Base-by-base conservation (phyloP, 306 rosid genomes). In the Cicer bijugum region DNA sequence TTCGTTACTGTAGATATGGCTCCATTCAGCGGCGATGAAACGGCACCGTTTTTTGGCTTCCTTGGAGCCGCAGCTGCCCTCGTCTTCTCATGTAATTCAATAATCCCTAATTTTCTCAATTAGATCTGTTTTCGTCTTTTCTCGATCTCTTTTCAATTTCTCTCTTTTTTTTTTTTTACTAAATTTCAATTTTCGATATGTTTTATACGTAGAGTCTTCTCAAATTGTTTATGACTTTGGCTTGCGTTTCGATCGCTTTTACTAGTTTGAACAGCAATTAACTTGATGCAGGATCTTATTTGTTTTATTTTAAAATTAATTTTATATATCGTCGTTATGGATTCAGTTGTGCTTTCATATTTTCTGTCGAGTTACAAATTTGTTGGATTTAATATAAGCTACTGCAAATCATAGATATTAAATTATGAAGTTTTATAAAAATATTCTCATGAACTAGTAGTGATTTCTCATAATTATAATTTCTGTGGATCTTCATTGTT, bases 41-140 rank as follows among this genome's bases (percentile, higher is more conserved):
- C 96, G 69, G 96, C 96, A 20, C 96, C 96, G 45, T 90, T 90
- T 75, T 90, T 90, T 67, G 96, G 96, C 85, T 90, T 90, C 85
- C 93, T 90, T 20, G 96, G 96, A 28, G 96, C 96, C 71, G 96
- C 96, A 7, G 91, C 93, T n/a, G 96, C 96, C 5, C 93, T 90
- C 46, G 89, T 90, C 43, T 90, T 90, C 84, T 90, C 96, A 67
- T 90, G 96, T 90, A 86, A 76, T 33, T 70, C 52, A 8, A 16
- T 9, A 68, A 74, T 46, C 69, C 68, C 72, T 59, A 12, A 46
- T 12, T 52, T 62, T 62, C 43, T 42, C 78, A 48, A 40, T 47
- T 67, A 68, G 86, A 85, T 84, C 83, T 82, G 1, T 61, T 5
- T 45, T 58, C 40, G 3, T 52, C 0, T 20, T 56, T 48, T 38